These are phyloP conservation scores for Warburgia ugandensis DNA, from an alignment of 164 flowering plant species.

Conservation along the genomic window DNA sequence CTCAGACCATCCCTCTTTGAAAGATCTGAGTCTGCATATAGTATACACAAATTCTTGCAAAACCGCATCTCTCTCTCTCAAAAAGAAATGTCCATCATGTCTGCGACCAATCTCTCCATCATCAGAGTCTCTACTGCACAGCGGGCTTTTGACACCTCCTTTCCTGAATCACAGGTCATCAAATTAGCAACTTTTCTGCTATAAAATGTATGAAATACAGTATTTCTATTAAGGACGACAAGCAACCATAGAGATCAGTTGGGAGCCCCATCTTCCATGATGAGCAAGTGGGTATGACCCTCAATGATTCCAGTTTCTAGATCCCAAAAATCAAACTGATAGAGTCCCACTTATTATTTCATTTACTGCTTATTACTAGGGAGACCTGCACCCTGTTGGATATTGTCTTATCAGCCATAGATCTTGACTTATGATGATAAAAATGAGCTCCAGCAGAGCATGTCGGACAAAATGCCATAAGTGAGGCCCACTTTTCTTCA, in stretches of 20 bases:
- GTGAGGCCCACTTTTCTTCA: no score
- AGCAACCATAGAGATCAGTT: not conserved
- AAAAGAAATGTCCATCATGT: conserved; percentile 56
- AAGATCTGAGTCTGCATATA: not conserved
- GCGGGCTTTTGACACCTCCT: not conserved
- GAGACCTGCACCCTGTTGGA: no score
- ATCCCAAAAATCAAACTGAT: not conserved
- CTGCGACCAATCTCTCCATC: conserved; percentile 61
- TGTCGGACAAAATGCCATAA: no score
- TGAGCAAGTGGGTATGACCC: no score
- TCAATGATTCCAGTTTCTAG: no score
- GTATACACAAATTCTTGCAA: not conserved
- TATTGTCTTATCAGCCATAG: no score
- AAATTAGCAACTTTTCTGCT: not conserved
- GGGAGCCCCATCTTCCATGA: not conserved
- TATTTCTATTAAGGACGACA: not conserved
- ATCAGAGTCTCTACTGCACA: conserved; percentile 36
- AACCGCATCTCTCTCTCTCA: not conserved
- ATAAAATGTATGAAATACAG: not conserved
- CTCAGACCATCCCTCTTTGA: not conserved
- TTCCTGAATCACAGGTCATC: not conserved
- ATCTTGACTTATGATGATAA: no score
- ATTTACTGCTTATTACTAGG: no score
- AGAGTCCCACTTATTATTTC: not conserved
- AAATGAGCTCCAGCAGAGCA: no score